These are phyloP conservation scores for Corynascus novoguineensis DNA, from an alignment of 495 filamentous ascomycete species.

Conservation along the genomic window DNA sequence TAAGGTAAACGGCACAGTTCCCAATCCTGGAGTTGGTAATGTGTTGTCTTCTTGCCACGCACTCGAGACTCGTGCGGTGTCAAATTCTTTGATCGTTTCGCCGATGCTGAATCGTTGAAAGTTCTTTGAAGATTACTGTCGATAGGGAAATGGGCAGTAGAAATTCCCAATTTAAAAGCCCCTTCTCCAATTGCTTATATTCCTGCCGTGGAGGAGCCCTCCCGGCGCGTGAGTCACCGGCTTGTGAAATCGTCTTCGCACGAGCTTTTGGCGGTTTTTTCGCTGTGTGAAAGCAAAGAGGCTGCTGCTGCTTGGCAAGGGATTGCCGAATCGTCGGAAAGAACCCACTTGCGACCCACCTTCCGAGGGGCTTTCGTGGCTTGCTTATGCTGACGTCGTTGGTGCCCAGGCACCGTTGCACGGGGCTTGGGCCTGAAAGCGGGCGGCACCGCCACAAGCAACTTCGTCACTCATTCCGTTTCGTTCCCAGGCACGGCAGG, in stretches of 20 bases:
- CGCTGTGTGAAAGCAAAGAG: too few relatives aligned
- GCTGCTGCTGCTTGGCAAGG: neutral
- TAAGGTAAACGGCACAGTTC: too few relatives aligned
- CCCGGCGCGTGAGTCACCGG: constrained; percentile 2
- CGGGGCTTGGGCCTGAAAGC: constrained; percentile 12
- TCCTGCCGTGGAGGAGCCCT: neutral
- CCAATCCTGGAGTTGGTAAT: too few relatives aligned
- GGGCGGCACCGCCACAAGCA: constrained; percentile 25
- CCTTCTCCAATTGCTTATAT: too few relatives aligned
- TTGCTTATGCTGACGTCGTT: constrained; percentile 20
- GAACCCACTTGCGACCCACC: neutral
- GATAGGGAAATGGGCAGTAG: too few relatives aligned
- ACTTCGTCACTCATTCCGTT: constrained; percentile 22
- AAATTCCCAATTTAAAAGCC: too few relatives aligned
- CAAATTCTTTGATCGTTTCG: too few relatives aligned
- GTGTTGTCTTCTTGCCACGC: too few relatives aligned
- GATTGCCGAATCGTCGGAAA: neutral
- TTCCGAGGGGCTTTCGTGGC: constrained; percentile 4
- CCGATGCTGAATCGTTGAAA: neutral
- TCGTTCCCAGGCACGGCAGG: constrained; percentile 3
- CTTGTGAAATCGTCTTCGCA: neutral
- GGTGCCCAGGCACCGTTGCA: neutral
- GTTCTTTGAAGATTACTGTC: neutral
- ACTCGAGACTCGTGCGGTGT: too few relatives aligned
- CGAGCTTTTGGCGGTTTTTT: neutral